A percentile compares a stretch with the other conserved stretches of the same genome.
Evolutionary conservation across 495 filamentous ascomycete genomes (phyloP).

Genomic region (Haplographium delicatum): DNA sequence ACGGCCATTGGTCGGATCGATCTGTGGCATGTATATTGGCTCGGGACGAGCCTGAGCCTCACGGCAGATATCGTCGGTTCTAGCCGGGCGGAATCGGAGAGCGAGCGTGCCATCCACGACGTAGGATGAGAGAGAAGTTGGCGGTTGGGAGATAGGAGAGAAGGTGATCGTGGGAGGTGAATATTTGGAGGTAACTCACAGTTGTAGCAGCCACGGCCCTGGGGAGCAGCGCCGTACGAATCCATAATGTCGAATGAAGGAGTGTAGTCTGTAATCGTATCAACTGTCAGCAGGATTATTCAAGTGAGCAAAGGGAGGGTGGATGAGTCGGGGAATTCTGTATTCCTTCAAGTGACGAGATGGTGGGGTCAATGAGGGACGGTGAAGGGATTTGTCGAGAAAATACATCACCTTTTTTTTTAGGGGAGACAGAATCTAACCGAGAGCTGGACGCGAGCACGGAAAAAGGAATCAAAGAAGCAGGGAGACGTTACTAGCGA

Average conservation of each 20-base stretch:
- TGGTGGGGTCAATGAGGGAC: slow-evolving; percentile 19
- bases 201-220: slow-evolving; percentile 68
- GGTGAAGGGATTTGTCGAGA: slow-evolving; percentile 9
- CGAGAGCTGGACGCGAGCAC: slow-evolving; percentile 6
- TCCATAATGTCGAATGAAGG: slow-evolving; percentile 38
- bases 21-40: slow-evolving; percentile 1
- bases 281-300: slow-evolving; percentile 5
- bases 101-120: background rate
- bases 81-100: background rate
- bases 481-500: background rate
- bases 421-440: background rate
- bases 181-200: slow-evolving; percentile 70
- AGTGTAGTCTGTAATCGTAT: slow-evolving; percentile 21
- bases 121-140: background rate
- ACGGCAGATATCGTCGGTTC: background rate
- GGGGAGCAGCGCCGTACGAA: slow-evolving; percentile 26
- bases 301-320: background rate
- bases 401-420: slow-evolving; percentile 3
- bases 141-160: slow-evolving; percentile 21
- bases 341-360: background rate
- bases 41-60: background rate
- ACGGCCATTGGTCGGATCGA: background rate
- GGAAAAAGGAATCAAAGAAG: slow-evolving; percentile 4
- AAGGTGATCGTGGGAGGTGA: slow-evolving; percentile 16
- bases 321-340: background rate